phyloP scores from a whole-genome alignment of 192 early-diverging fungal species.

The Entomortierella parvispora region DNA sequence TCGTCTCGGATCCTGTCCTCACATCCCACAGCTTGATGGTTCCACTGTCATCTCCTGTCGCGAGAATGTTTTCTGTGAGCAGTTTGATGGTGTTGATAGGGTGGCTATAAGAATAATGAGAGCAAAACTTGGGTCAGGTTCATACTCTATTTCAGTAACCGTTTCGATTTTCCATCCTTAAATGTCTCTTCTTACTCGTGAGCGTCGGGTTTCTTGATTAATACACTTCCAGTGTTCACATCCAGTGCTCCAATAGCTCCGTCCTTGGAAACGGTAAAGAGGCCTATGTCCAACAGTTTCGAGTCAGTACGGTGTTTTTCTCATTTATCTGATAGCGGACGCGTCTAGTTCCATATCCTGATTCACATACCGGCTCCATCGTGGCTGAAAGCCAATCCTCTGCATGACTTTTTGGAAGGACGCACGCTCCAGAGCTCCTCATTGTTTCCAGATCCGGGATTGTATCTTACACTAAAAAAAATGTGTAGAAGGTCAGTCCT shows the following conservation, averaged over 20 bases:
- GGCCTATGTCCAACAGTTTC: constrained; percentile 43
- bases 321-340: no score
- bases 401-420: constrained; percentile 86
- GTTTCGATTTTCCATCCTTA: no score
- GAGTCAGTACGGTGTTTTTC: no score
- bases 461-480: constrained; percentile 41
- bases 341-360: no score
- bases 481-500: constrained; percentile 8
- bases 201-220: constrained; percentile 77
- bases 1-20: constrained; percentile 76
- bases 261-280: constrained; percentile 90
- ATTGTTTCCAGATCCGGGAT: constrained; percentile 38
- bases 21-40: constrained; percentile 95
- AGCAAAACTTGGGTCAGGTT: no score
- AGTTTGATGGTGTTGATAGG: constrained; percentile 81
- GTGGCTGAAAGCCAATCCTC: constrained; percentile 81
- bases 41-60: constrained; percentile 94
- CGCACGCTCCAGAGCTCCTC: constrained; percentile 61
- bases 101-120: constrained; percentile 53
- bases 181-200: constrained; percentile 93
- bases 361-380: constrained; percentile 71
- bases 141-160: no score
- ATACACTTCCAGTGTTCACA: constrained; percentile 75
- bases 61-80: constrained; percentile 81
- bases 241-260: constrained; percentile 84